Evolutionary conservation across 768 basidiomycete genomes (phyloP).

Genomic region (Tylopilus sp.): DNA sequence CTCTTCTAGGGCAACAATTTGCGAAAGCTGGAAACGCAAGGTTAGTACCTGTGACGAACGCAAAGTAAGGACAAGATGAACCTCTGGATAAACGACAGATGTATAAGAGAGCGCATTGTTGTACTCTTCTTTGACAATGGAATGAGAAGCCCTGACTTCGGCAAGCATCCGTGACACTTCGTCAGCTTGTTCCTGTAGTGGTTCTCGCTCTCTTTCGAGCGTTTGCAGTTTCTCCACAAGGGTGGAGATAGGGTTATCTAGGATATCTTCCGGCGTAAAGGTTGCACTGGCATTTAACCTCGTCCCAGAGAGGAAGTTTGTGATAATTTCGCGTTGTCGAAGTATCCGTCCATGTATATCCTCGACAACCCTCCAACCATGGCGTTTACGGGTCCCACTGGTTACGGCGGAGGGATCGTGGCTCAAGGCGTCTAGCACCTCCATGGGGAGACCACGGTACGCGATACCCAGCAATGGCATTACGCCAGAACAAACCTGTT

Average conservation of each 20-base stretch:
- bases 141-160: slow-evolving; percentile 54
- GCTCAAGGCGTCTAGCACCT: slow-evolving; percentile 68
- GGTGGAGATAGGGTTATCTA: slow-evolving; percentile 52
- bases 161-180: slow-evolving; percentile 48
- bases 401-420: slow-evolving; percentile 79
- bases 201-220: slow-evolving; percentile 45
- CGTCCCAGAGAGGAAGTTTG: slow-evolving; percentile 39
- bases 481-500: slow-evolving; percentile 52
- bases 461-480: slow-evolving; percentile 45
- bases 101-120: slow-evolving; percentile 63
- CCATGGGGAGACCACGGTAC: slow-evolving; percentile 52
- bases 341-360: slow-evolving; percentile 64
- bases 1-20: slow-evolving; percentile 69
- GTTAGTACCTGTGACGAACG: slow-evolving; percentile 3
- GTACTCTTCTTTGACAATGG: slow-evolving; percentile 58
- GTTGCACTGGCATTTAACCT: slow-evolving; percentile 1
- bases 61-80: slow-evolving; percentile 27
- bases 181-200: slow-evolving; percentile 44
- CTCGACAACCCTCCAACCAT: slow-evolving; percentile 72
- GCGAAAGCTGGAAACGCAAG: slow-evolving; percentile 49
- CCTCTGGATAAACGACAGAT: slow-evolving; percentile 78
- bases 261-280: slow-evolving; percentile 35
- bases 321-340: slow-evolving; percentile 56
- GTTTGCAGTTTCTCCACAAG: slow-evolving; percentile 48
- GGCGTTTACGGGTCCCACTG: slow-evolving; percentile 54